Percentiles rank a stretch among this genome's conserved stretches.
Conservation (phyloP, 495 filamentous ascomycete genomes). For the Lepidopterella palustris region DNA sequence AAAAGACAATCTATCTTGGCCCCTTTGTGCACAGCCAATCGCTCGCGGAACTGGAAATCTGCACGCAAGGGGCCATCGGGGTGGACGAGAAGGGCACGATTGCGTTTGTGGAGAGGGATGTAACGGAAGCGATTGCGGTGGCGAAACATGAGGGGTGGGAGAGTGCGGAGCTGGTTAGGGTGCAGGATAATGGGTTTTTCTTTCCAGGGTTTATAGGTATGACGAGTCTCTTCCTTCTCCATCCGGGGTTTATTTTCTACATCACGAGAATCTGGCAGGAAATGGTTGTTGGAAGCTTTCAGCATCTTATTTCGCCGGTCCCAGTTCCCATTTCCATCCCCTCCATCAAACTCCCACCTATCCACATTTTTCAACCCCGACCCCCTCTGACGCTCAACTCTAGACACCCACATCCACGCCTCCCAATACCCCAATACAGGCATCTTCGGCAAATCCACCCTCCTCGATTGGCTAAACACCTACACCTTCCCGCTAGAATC, state of each 20-base stretch:
- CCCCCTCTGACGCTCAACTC: neutral
- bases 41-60: slow-evolving; percentile 51
- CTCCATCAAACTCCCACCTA: neutral
- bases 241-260: neutral
- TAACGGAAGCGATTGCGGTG: slow-evolving; percentile 34
- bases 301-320: neutral
- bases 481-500: slow-evolving; percentile 96
- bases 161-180: slow-evolving; percentile 35
- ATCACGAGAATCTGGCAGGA: neutral
- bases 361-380: neutral
- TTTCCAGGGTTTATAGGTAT: slow-evolving; percentile 90
- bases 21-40: slow-evolving; percentile 54
- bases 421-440: slow-evolving; percentile 89
- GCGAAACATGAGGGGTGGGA: slow-evolving; percentile 45
- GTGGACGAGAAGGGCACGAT: slow-evolving; percentile 65
- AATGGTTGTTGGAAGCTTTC: slow-evolving; percentile 3
- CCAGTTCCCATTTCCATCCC: neutral
- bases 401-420: slow-evolving; percentile 92
- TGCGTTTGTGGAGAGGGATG: slow-evolving; percentile 44
- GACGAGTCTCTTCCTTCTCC: slow-evolving; percentile 4
- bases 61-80: slow-evolving; percentile 54
- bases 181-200: slow-evolving; percentile 56
- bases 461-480: slow-evolving; percentile 82
- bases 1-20: slow-evolving; percentile 41
- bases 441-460: slow-evolving; percentile 81